phyloP scores from a whole-genome alignment of 805 yeast genomes.

The Cyberlindnera saturnus region DNA sequence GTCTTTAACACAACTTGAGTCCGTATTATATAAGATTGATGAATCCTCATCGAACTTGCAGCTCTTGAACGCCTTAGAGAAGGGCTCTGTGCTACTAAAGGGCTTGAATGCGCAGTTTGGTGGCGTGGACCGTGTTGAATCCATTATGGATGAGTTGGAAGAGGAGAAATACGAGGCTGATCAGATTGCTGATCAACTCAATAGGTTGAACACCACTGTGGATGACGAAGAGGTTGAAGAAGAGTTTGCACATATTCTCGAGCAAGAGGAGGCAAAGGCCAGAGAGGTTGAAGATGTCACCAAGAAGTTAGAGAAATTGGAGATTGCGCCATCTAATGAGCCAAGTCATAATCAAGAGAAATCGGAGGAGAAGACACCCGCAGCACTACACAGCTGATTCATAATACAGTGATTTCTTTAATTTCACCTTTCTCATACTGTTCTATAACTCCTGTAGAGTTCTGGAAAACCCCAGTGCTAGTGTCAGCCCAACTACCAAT shows the following conservation, averaged over 20 bases:
- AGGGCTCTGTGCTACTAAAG: constrained; percentile 30
- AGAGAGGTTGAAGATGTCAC: constrained; percentile 13
- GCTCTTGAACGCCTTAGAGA: constrained; percentile 31
- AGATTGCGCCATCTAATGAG: constrained; percentile 15
- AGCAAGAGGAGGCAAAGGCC: constrained; percentile 6
- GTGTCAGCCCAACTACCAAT: constrained; percentile 43
- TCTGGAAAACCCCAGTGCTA: constrained; percentile 43
- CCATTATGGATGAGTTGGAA: constrained; percentile 33
- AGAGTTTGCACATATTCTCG: constrained; percentile 32
- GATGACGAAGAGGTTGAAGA: constrained; percentile 27
- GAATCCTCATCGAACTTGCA: constrained; percentile 35
- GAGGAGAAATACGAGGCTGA: constrained; percentile 33
- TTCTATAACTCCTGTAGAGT: constrained; percentile 19
- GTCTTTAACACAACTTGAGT: constrained; percentile 31
- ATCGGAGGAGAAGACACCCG: neutral
- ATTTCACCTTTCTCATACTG: neutral
- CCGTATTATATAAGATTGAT: constrained; percentile 35
- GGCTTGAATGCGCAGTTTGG: constrained; percentile 35
- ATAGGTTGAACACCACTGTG: constrained; percentile 17
- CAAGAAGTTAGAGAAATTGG: constrained; percentile 20
- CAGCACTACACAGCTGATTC: constrained; percentile 2
- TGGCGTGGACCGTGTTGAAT: constrained; percentile 37
- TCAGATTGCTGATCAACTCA: constrained; percentile 31
- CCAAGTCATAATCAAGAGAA: constrained; percentile 3
- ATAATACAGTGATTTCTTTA: neutral